Percentiles rank a stretch among this genome's conserved stretches.
Conservation (phyloP, 352 stramenopile species). For the Pythium phragmitis region DNA sequence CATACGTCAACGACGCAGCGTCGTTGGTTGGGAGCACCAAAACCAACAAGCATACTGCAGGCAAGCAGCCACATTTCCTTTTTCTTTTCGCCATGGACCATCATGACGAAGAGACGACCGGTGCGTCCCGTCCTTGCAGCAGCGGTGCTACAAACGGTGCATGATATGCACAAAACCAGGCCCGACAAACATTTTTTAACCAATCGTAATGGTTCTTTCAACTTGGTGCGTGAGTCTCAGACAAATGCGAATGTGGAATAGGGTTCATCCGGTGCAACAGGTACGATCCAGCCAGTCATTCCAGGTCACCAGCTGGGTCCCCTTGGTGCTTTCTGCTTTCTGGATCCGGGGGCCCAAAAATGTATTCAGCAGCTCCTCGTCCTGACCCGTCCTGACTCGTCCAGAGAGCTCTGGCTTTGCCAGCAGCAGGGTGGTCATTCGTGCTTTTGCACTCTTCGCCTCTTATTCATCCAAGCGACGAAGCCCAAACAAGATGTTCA, state of each 20-base stretch:
- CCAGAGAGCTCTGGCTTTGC: not conserved
- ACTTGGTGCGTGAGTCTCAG: not conserved
- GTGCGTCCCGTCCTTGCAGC: not conserved
- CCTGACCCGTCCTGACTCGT: not conserved
- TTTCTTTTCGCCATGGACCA: too few species aligned
- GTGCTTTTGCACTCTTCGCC: constrained; percentile 21
- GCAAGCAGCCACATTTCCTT: too few species aligned
- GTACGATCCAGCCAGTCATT: constrained; percentile 1
- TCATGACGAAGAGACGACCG: too few species aligned
- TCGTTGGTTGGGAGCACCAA: too few species aligned
- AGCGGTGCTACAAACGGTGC: not conserved
- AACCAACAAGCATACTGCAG: too few species aligned
- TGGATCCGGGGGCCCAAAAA: not conserved
- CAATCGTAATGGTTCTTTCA: not conserved
- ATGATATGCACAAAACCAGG: not conserved
- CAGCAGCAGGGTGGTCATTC: not conserved
- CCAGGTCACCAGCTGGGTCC: not conserved
- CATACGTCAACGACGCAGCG: too few species aligned
- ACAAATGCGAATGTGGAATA: not conserved
- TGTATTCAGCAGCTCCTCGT: not conserved
- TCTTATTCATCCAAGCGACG: not conserved
- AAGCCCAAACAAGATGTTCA: constrained; percentile 11
- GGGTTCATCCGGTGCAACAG: not conserved
- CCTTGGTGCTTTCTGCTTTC: not conserved
- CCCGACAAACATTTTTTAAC: not conserved